Evolutionary conservation across 192 early-diverging fungal species (phyloP), one percentile per base, ranked within the genome.

Genomic region (Coemansia sp.): DNA sequence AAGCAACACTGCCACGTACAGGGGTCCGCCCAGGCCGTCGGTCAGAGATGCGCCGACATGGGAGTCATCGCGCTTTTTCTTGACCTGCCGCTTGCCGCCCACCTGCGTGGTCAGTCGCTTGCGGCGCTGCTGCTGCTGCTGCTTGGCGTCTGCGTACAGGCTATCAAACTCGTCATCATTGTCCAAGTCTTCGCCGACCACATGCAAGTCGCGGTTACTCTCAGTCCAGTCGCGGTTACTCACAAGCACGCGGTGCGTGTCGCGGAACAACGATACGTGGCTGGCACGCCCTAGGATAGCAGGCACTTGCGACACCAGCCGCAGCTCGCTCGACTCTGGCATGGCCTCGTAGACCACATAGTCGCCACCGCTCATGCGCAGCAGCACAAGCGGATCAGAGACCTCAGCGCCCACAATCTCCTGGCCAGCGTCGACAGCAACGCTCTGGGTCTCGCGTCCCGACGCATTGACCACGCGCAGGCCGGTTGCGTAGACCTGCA

Each of bases 401-500:
- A 99, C 90, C 63, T 88, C 88, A 22, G 92, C 91, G 11, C 88
- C 86, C 3, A 93, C 86, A 47, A 95, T 88, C 59, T 81, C 81
- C 5, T 78, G 74, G 18, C 79, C 67, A 2, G 63, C 18, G n/a
- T 62, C 68, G 13, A 31, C 29, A 15, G 31, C 29, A 42, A 77
- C 40, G 11, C 73, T 41, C 61, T 83, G 81, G 27, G 69, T 76
- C 33, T 73, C 78, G 34, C 74, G 71, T 27, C 71, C 82, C 1
- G 68, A 61, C 38, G 88, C 84, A 65, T 94, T 89, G 3, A 97
- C 66, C 7, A 96, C 43, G 13, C 90, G 72, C 15, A 98, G 77
- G 0, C 95, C 95, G 18, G 79, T 71, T n/a, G 87, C 78, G 67
- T 93, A 85, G 10, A 97, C 92, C 73, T 99, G 97, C 6, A 99